Evolutionary conservation across 1,139 yeast species (phyloP).

Genomic region (Entelexis paramagnoliae): DNA sequence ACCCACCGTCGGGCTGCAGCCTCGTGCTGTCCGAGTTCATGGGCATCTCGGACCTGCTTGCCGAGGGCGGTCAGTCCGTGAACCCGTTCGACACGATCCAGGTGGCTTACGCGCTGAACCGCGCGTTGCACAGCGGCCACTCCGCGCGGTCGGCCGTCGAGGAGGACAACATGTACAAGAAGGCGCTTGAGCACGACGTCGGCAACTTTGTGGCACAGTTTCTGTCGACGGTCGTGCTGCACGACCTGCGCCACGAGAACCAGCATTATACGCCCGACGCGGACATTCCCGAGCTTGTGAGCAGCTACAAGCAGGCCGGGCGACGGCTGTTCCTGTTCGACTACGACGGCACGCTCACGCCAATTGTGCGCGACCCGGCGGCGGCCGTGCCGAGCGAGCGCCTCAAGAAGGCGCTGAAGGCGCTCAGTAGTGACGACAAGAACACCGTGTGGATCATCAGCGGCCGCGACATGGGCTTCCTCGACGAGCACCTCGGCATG

Average conservation of each 20-base stretch:
- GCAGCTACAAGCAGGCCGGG: constrained; percentile 46
- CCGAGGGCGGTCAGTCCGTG: constrained; percentile 65
- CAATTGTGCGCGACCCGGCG: constrained; percentile 93
- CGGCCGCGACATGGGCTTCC: constrained; percentile 86
- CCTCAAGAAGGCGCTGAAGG: constrained; percentile 49
- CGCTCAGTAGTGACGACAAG: constrained; percentile 60
- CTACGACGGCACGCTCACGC: constrained; percentile 94
- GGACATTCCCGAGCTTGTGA: constrained; percentile 51
- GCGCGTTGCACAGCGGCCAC: constrained; percentile 39
- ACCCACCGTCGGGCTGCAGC: constrained; percentile 39
- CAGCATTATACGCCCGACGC: constrained; percentile 71
- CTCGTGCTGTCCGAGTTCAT: constrained; percentile 83
- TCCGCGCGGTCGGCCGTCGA: constrained; percentile 4
- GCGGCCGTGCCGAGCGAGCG: constrained; percentile 90
- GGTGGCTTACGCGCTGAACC: constrained; percentile 73
- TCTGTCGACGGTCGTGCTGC: constrained; percentile 44
- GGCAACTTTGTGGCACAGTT: constrained; percentile 72
- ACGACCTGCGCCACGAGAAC: constrained; percentile 37
- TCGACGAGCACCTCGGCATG: constrained; percentile 78
- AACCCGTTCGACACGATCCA: constrained; percentile 97
- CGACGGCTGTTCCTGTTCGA: constrained; percentile 81
- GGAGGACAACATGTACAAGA: constrained; percentile 43
- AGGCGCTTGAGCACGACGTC: constrained; percentile 54
- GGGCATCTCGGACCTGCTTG: constrained; percentile 72
- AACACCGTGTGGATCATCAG: constrained; percentile 92